Base-by-base conservation (phyloP, 495 filamentous ascomycete species). In the Xylaria venustula region DNA sequence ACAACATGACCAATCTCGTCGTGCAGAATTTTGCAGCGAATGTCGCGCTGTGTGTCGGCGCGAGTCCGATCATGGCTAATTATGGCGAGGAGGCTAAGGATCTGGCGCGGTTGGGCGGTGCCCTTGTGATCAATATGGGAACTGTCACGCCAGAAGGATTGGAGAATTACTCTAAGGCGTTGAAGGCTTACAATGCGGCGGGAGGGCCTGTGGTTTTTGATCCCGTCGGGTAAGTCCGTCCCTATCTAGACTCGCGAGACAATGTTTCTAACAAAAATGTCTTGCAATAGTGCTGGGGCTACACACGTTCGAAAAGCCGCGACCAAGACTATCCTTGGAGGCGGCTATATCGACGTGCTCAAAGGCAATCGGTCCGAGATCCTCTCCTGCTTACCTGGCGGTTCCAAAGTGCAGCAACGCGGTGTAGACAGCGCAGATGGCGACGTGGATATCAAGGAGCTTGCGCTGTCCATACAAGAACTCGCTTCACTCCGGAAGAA, bases 331-430 rank as follows among this genome's bases (percentile, higher is more conserved):
- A 82, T 98, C n/a, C 76, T 97, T 71, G 78, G 82, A 1, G 82
- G 75, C 7, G 91, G 91, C 30, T 89, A 90, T 68, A 89, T 94
- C 62, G 86, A 90, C 71, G 79, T 97, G 20, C 91, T 98, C 73
- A 98, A 97, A 73, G 94, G 94, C 25, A 98, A 98, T 70, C 93
- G 95, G 71, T 86, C 87, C 50, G 94, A 98, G 73, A 93, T 98
- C 58, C 75, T 92, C 0, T 82, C 81, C 54, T 91, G 93, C 69
- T 87, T 93, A 22, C 73, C 83, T 17, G 85, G 86, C 22, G 83
- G 74, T 7, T 54, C 64, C 30, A 65, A 63, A 5, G 75, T 77
- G n/a, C 84, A 87, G 59, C 92, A 96, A 71, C 85, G 88, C 12
- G 94, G 94, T 26, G 94, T 97, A n/a, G 94, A 97, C 70, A 89